Evolutionary conservation across 192 early-diverging fungal genomes (phyloP), one percentile per base, ranked within the genome.

Genomic region (Coemansia erecta): DNA sequence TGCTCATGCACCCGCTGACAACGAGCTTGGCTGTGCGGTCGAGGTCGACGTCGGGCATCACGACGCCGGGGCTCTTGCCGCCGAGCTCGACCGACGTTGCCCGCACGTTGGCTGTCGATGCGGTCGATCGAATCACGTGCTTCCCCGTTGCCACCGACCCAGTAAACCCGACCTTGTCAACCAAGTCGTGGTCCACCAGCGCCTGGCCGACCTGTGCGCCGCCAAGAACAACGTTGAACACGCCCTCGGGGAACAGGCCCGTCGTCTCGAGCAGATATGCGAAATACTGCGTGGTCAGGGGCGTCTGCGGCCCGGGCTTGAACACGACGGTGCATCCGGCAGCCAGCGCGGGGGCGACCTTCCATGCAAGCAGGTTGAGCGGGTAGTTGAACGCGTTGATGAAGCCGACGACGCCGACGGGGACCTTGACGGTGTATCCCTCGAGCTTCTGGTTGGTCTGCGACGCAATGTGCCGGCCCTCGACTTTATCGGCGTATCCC

Each of bases 361-460:
- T 81, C 79, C 79, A 81, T 1, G 65, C 66, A 17, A 75, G 60
- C 45, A 84, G 41, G 21, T 67, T 66, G 6, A 89, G 70, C 0
- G 87, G 87, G 41, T 86, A 87, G 69, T 89, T 87, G 56, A 84
- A 89, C 10, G 80, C 75, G 14, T 78, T 80, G 48, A 85, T 84
- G 24, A 81, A 66, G 0, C 78, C 83, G 17, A 73, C 59, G 0
- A 84, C 81, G 44, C 83, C 83, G 15, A 81, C 56, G 0, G 83
- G 81, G 53, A 76, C 74, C 46, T 76, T 70, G 50, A 75, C 58
- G 15, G 83, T 84, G 47, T 77, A 84, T 0, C 64, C 68, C 40
- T 73, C 60, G 2, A 62, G 21, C 13, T 12, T 56, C 17, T 49
- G 17, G 48, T 73, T 79, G 21, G 68, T 63, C 56, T 78, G 75